Conservation (phyloP, 2,329 filamentous ascomycete genomes). For the Calonectria pauciramosa region DNA sequence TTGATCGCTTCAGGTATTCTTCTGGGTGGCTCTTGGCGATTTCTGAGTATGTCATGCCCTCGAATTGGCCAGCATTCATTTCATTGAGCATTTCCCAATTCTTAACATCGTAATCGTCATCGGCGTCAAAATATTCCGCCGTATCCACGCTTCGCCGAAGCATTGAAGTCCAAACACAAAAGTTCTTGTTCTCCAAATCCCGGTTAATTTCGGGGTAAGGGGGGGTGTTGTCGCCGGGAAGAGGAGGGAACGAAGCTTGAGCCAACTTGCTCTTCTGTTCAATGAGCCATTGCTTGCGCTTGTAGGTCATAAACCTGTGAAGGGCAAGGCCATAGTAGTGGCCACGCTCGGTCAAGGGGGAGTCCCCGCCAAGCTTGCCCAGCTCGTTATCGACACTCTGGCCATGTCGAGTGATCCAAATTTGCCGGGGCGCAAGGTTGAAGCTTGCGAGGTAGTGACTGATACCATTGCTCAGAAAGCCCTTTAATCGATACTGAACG, state of each 20-base stretch:
- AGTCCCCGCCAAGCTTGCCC: constrained; percentile 93
- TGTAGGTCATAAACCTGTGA: constrained; percentile 85
- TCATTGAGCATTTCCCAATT: constrained; percentile 99
- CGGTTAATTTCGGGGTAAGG: constrained; percentile 89
- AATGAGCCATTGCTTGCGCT: constrained; percentile 85
- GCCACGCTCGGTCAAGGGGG: constrained; percentile 84
- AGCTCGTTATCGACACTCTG: constrained; percentile 89
- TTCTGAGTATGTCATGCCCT: constrained; percentile 94
- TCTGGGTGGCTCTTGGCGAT: constrained; percentile 84
- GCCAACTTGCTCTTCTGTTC: constrained; percentile 84
- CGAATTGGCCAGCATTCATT: constrained; percentile 91
- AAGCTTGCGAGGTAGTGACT: constrained; percentile 97
- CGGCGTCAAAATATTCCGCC: constrained; percentile 87
- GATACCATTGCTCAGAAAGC: constrained; percentile 92
- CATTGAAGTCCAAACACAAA: constrained; percentile 99
- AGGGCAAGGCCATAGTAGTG: constrained; percentile 83
- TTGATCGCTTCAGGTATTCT: constrained; percentile 84
- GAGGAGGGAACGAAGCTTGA: constrained; percentile 87
- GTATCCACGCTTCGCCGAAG: constrained; percentile 90
- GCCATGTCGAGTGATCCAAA: constrained; percentile 97
- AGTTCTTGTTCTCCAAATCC: constrained; percentile 84
- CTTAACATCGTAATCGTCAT: constrained; percentile 96
- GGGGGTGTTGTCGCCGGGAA: constrained; percentile 91
- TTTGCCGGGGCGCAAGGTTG: constrained; percentile 94
- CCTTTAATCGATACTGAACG: constrained; percentile 89